A percentile compares a stretch with the other conserved stretches of the same genome.
Conservation (phyloP, 1,139 yeast species). For the Scheffersomyces titani region DNA sequence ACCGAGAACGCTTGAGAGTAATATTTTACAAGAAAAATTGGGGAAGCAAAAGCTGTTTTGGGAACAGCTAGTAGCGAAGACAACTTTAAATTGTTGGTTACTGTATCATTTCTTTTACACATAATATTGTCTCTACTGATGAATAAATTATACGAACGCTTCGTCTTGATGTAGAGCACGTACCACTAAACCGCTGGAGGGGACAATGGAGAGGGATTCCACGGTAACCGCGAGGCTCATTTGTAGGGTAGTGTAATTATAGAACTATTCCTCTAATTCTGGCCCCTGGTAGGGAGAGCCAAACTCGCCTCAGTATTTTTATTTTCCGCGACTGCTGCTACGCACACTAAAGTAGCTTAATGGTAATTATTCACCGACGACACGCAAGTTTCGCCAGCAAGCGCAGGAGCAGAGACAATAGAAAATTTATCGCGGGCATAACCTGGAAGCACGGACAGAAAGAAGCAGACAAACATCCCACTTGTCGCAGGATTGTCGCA, state of each 20-base stretch:
- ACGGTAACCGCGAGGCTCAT: background rate
- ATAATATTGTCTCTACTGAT: background rate
- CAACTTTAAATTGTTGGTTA: background rate
- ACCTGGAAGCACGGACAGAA: background rate
- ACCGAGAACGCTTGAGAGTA: background rate
- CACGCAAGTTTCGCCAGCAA: background rate
- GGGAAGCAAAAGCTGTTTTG: background rate
- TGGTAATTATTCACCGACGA: background rate
- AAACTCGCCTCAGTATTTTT: background rate
- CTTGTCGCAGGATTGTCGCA: background rate
- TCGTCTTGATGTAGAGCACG: background rate
- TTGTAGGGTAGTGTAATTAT: background rate
- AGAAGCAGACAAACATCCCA: background rate
- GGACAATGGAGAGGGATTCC: background rate
- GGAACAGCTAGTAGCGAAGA: background rate
- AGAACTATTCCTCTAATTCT: background rate
- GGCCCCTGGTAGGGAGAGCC: background rate
- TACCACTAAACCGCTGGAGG: background rate
- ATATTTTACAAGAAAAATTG: background rate
- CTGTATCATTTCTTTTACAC: background rate
- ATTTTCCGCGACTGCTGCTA: background rate
- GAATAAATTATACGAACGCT: background rate
- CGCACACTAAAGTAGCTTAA: background rate
- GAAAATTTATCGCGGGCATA: background rate
- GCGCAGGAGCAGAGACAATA: background rate